Evolutionary conservation across 1,284 basidiomycete species (phyloP).

Genomic region (Microbotryum lychnidis-dioicae): DNA sequence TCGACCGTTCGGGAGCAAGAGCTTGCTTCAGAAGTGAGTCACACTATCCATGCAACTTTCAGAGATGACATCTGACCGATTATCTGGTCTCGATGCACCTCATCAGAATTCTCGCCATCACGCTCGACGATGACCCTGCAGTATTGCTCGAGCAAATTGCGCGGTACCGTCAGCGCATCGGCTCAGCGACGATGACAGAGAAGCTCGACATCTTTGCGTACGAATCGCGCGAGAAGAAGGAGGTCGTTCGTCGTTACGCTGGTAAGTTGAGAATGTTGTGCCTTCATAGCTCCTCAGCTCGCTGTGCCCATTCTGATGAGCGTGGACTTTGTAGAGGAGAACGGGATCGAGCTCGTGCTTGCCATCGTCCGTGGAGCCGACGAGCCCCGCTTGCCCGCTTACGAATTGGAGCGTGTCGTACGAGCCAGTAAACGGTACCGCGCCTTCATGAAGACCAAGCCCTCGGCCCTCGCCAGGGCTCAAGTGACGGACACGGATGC

Average conservation of each 20-base stretch:
- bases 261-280: constrained; percentile 10
- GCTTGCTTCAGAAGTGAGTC: constrained; percentile 30
- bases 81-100: background rate
- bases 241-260: constrained; percentile 29
- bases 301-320: background rate
- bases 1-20: constrained; percentile 28
- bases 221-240: constrained; percentile 27
- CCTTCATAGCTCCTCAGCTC: background rate
- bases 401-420: constrained; percentile 31
- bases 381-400: constrained; percentile 31
- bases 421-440: constrained; percentile 22
- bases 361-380: constrained; percentile 33
- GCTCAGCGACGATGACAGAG: constrained; percentile 29
- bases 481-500: constrained; percentile 28
- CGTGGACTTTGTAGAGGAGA: constrained; percentile 14
- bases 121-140: constrained; percentile 27
- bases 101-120: constrained; percentile 22
- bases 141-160: constrained; percentile 23
- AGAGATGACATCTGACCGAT: background rate
- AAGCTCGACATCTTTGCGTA: constrained; percentile 32
- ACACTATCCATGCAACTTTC: background rate
- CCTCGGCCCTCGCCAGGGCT: constrained; percentile 21
- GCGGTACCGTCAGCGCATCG: constrained; percentile 25
- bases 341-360: constrained; percentile 32
- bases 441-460: constrained; percentile 23